A percentile compares a stretch with the other conserved stretches of the same genome.
These are phyloP conservation scores for Monilinia vaccinii-corymbosi DNA, from an alignment of 2,329 filamentous ascomycete species.

Conservation along the genomic window DNA sequence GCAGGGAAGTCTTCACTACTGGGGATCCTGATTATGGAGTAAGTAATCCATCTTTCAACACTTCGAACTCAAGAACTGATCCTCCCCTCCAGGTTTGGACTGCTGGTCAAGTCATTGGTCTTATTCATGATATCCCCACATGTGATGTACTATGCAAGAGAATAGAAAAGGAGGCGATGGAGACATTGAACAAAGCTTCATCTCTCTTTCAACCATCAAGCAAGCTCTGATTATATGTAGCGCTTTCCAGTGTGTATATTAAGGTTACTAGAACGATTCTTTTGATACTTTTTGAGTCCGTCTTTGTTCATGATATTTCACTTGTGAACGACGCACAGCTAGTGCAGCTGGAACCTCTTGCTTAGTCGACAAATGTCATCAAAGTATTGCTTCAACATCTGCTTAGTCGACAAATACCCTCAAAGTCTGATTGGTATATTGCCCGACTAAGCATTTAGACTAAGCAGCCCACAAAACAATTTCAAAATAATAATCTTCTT, in stretches of 20 bases:
- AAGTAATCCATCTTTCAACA: constrained; percentile 35
- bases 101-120: constrained; percentile 85
- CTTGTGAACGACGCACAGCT: background rate
- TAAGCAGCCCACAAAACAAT: background rate
- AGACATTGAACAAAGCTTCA: constrained; percentile 51
- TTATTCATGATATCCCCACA: constrained; percentile 76
- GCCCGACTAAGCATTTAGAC: background rate
- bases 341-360: background rate
- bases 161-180: constrained; percentile 69
- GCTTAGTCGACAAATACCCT: background rate
- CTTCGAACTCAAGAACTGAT: constrained; percentile 1
- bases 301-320: background rate
- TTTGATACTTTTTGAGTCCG: background rate
- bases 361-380: background rate
- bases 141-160: constrained; percentile 60
- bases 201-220: constrained; percentile 45
- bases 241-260: constrained; percentile 1
- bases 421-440: background rate
- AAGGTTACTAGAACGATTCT: constrained; percentile 4
- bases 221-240: constrained; percentile 36
- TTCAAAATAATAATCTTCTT: background rate
- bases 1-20: constrained; percentile 82
- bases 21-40: constrained; percentile 87
- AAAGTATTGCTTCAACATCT: background rate
- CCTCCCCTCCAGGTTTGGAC: constrained; percentile 71